Base-by-base conservation (phyloP, 31 red algal species). In the Odonthalia washingtoniensis region DNA sequence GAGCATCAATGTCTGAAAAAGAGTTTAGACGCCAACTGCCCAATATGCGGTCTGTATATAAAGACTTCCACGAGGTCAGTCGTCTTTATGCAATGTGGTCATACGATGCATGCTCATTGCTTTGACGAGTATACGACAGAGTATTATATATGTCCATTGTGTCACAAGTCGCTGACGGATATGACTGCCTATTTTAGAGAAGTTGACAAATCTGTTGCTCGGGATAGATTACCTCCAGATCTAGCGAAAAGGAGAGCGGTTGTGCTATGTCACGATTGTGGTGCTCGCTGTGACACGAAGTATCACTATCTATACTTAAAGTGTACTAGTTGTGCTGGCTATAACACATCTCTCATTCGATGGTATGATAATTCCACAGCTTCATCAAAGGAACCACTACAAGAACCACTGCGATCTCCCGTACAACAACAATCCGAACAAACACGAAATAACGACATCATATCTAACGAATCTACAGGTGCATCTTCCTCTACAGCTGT, bases 301-400 rank as follows among this genome's bases (percentile, higher is more conserved):
- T 99, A 94, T 67, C 97, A 96, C 70, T 99, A 96, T 69, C 36
- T 96, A 72, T 96, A 93, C 74, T 89, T 94, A 85, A 95, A 93
- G 49, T 99, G 97, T 66, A 21, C 9, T 57, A 9, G 9, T 57
- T 99, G 97, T 82, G 32, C 46, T 28, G 86, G 84, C 57, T 97
- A 99, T 79, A 99, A 99, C 46, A 99, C 97, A 57, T 14, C 49
- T 57, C 49, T 57, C 49, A 57, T 57, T 21, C 9, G 49, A 57
- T 9, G 12, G 9, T 57, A 14, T 57, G 49, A 57, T 57, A n/a
- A n/a, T n/a, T n/a, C n/a, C n/a, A n/a, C n/a, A n/a, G n/a, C n/a
- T n/a, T n/a, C n/a, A n/a, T n/a, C n/a, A n/a, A n/a, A n/a, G n/a
- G n/a, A n/a, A n/a, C n/a, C n/a, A n/a, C n/a, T n/a, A n/a, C n/a